Percentiles rank a stretch among this genome's conserved stretches.
Evolutionary conservation across 2,329 filamentous ascomycete species (phyloP).

Genomic region (Phaeosphaeriaceae sp.): DNA sequence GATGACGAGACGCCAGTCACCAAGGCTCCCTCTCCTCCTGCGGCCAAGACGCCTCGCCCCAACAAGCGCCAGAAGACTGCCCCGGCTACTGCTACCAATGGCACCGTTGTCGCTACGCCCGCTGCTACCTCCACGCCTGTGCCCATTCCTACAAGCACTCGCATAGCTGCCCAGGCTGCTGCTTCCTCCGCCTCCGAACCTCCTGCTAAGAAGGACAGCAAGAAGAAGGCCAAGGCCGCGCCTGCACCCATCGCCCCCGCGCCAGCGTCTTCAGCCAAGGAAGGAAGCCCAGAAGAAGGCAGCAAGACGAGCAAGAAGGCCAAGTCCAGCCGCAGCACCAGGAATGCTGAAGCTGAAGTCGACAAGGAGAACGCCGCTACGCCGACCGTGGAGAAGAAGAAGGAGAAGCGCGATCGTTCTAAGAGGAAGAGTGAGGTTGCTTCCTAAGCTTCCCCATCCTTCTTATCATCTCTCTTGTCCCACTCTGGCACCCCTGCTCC

Average conservation of each 20-base stretch:
- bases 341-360: conserved; percentile 39
- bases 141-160: conserved; percentile 29
- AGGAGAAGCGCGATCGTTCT: conserved; percentile 43
- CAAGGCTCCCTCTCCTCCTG: conserved; percentile 44
- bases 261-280: conserved; percentile 27
- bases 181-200: conserved; percentile 18
- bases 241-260: conserved; percentile 37
- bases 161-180: conserved; percentile 16
- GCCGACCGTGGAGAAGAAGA: conserved; percentile 10
- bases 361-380: conserved; percentile 34
- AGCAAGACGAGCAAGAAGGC: conserved; percentile 44
- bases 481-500: too few relatives aligned
- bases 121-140: conserved; percentile 28
- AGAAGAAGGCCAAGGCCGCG: conserved; percentile 39
- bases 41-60: conserved; percentile 40
- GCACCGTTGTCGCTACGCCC: conserved; percentile 23
- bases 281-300: conserved; percentile 38
- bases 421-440: conserved; percentile 45
- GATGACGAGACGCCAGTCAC: conserved; percentile 43
- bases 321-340: conserved; percentile 40
- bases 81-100: conserved; percentile 29
- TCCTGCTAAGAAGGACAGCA: conserved; percentile 42
- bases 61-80: conserved; percentile 50
- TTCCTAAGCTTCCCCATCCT: conserved; percentile 17
- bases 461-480: neutral